These are phyloP conservation scores for Psilocybe cubensis DNA, from an alignment of 768 basidiomycete genomes.

Conservation along the genomic window DNA sequence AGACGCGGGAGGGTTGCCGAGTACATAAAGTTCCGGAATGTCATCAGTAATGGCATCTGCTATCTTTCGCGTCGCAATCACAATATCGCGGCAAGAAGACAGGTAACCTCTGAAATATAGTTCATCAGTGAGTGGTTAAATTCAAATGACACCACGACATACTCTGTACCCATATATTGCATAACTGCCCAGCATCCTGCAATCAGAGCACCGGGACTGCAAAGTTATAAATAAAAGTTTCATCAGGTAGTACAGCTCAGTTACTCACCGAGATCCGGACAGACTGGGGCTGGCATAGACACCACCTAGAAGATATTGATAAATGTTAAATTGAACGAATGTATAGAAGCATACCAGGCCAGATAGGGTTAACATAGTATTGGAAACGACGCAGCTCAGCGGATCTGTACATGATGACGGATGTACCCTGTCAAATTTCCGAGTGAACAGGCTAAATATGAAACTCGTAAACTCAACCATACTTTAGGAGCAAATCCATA, in stretches of 20 bases:
- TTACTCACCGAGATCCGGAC: conserved; percentile 84
- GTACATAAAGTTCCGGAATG: conserved; percentile 84
- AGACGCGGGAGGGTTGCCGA: conserved; percentile 89
- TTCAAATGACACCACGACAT: conserved; percentile 28
- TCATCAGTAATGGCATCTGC: conserved; percentile 64
- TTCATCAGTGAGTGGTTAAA: neutral
- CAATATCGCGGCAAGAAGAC: conserved; percentile 82
- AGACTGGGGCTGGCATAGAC: conserved; percentile 90
- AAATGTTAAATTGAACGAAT: neutral
- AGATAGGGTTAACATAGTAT: conserved; percentile 83
- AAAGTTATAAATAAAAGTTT: neutral
- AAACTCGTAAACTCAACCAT: conserved; percentile 1
- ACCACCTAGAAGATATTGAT: conserved; percentile 55
- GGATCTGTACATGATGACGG: conserved; percentile 93
- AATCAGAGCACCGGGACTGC: conserved; percentile 89
- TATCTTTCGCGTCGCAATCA: conserved; percentile 72
- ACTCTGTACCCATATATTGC: conserved; percentile 91
- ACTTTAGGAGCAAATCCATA: conserved; percentile 45
- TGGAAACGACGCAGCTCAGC: conserved; percentile 78
- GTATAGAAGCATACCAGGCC: conserved; percentile 60
- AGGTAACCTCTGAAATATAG: conserved; percentile 73
- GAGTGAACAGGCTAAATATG: neutral
- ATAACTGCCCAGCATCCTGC: conserved; percentile 98
- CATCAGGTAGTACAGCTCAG: neutral
- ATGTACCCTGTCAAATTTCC: conserved; percentile 65